Percentiles rank a stretch among this genome's conserved stretches.
phyloP scores from a whole-genome alignment of 345 rosid species.

The Gossypioides kirkii region DNA sequence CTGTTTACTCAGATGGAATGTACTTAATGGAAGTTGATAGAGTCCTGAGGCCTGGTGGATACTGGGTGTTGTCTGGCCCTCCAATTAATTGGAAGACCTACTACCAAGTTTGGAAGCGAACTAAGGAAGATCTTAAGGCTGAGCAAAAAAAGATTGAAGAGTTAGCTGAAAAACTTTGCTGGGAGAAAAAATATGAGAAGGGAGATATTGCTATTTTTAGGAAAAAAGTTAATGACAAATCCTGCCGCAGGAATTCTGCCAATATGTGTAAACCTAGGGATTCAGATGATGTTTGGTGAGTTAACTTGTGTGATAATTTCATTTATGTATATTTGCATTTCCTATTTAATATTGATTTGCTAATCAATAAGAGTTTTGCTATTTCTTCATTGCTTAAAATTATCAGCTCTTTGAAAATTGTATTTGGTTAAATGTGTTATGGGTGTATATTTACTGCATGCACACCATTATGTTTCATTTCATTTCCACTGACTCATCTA shows the following conservation, averaged over 20 bases:
- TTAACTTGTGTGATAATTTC: conserved; percentile 7
- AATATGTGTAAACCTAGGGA: conserved; percentile 46
- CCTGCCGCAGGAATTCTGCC: conserved; percentile 47
- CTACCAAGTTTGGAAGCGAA: conserved; percentile 80
- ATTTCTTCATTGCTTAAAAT: neutral
- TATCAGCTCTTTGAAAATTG: neutral
- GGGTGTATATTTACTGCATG: neutral
- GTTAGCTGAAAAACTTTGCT: conserved; percentile 76
- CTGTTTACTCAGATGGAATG: conserved; percentile 57
- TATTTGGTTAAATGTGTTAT: neutral
- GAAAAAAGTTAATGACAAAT: conserved; percentile 59
- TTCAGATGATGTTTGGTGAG: conserved; percentile 77
- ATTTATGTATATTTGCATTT: neutral
- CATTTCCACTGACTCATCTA: neutral
- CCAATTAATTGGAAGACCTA: conserved; percentile 95
- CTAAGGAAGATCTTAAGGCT: conserved; percentile 68
- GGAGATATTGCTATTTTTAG: conserved; percentile 85
- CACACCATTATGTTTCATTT: neutral
- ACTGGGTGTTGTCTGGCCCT: conserved; percentile 95
- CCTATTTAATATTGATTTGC: neutral
- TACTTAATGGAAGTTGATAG: conserved; percentile 94
- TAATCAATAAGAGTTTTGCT: neutral
- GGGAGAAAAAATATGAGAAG: conserved; percentile 99
- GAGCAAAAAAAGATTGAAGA: conserved; percentile 85
- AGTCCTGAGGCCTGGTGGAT: conserved; percentile 97